These are phyloP conservation scores for Fusarium globosum DNA, from an alignment of 2,329 filamentous ascomycete genomes.

Conservation along the genomic window DNA sequence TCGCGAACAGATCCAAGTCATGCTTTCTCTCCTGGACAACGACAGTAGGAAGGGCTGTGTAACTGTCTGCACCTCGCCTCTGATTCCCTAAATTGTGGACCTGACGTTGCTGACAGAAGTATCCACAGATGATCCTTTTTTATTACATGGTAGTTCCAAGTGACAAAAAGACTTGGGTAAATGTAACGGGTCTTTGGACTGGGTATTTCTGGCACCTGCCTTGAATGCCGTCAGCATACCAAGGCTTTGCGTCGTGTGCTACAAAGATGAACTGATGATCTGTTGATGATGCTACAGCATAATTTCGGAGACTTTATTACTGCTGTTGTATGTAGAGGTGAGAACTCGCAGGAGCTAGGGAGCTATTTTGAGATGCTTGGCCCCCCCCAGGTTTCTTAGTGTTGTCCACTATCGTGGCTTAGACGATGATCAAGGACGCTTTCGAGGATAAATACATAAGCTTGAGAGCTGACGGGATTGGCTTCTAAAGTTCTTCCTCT, in stretches of 20 bases:
- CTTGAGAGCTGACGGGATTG: neutral
- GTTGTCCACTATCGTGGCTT: conserved; percentile 8
- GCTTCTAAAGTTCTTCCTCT: neutral
- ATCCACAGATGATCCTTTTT: conserved; percentile 14
- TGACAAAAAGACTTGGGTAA: neutral
- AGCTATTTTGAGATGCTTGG: neutral
- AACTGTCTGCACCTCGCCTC: conserved; percentile 30
- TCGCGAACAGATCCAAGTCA: neutral
- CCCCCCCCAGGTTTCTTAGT: neutral
- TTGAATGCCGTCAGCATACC: neutral
- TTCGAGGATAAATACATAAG: neutral
- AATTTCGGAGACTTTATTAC: neutral
- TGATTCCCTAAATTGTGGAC: conserved; percentile 19
- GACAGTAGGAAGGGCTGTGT: conserved; percentile 13
- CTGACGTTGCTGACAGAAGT: conserved; percentile 16
- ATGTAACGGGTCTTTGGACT: rapidly evolving
- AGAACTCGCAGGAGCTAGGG: neutral
- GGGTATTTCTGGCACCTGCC: neutral
- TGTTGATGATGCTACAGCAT: neutral
- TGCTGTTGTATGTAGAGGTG: neutral
- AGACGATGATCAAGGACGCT: conserved; percentile 2
- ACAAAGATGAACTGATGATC: neutral
- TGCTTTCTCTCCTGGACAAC: neutral
- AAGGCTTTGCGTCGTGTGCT: neutral
- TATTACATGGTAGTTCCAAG: neutral